Conservation (phyloP, 2,329 filamentous ascomycete genomes). For the Bipolaris zeicola region DNA sequence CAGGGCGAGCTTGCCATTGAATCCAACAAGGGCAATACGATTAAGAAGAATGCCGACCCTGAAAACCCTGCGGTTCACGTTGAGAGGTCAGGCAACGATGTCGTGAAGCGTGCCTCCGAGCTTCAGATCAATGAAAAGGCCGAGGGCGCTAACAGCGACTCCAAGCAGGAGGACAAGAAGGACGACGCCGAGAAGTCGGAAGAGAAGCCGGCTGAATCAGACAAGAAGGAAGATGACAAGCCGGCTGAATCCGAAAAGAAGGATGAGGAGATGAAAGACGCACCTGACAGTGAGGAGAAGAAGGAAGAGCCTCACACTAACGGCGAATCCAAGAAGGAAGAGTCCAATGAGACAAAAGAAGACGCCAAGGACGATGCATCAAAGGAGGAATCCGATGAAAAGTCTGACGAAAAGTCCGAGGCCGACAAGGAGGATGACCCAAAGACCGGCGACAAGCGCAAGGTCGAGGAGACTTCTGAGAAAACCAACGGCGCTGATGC, state of each 20-base stretch:
- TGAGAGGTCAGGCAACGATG: constrained; percentile 65
- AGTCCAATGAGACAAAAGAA: constrained; percentile 29
- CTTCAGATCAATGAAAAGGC: constrained; percentile 60
- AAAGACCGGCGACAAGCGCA: constrained; percentile 46
- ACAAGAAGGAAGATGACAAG: constrained; percentile 38
- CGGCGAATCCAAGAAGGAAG: constrained; percentile 35
- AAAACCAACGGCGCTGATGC: constrained; percentile 28
- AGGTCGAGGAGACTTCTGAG: constrained; percentile 33
- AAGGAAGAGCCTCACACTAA: constrained; percentile 28
- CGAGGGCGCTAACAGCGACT: constrained; percentile 45
- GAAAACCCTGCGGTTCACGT: constrained; percentile 67
- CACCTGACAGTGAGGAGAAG: constrained; percentile 24
- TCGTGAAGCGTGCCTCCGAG: constrained; percentile 67
- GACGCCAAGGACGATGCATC: constrained; percentile 32
- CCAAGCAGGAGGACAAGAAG: constrained; percentile 39
- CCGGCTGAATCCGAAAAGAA: constrained; percentile 39
- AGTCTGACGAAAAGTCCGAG: not conserved
- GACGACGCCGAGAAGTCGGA: constrained; percentile 44
- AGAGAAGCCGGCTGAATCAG: constrained; percentile 38
- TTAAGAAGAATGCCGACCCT: constrained; percentile 66
- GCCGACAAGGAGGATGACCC: constrained; percentile 7
- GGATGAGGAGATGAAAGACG: constrained; percentile 36
- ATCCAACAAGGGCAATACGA: constrained; percentile 66
- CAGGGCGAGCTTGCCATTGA: constrained; percentile 65
- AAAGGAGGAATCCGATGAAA: constrained; percentile 8